A percentile compares a stretch with the other conserved stretches of the same genome.
These are phyloP conservation scores for Alternaria brassicicola DNA, from an alignment of 2,329 filamentous ascomycete genomes.

Conservation along the genomic window DNA sequence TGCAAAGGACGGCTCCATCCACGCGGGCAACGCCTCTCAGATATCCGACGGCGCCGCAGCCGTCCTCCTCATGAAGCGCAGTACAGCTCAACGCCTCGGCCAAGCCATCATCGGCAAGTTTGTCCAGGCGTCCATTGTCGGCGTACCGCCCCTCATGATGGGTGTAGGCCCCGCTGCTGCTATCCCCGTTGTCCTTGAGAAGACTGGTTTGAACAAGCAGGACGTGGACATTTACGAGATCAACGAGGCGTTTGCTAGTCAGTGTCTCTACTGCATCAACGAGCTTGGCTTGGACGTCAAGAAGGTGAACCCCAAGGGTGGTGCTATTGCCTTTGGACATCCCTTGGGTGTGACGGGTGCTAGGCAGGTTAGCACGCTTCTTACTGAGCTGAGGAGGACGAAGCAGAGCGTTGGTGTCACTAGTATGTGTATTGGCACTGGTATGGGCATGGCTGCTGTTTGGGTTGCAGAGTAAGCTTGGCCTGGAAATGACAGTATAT, in stretches of 20 bases:
- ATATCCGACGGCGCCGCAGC: conserved; percentile 94
- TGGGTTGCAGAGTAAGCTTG: conserved; percentile 86
- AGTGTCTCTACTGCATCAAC: conserved; percentile 92
- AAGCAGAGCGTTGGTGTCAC: conserved; percentile 87
- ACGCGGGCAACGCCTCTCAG: conserved; percentile 94
- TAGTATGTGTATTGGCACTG: conserved; percentile 95
- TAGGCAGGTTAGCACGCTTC: conserved; percentile 87
- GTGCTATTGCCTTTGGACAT: conserved; percentile 94
- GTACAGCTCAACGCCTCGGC: conserved; percentile 83
- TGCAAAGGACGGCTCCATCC: conserved; percentile 88
- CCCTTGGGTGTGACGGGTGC: conserved; percentile 94
- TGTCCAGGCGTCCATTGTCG: conserved; percentile 82
- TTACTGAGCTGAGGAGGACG: conserved; percentile 87
- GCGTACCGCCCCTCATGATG: conserved; percentile 93
- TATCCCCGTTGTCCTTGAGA: conserved; percentile 88
- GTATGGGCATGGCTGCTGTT: conserved; percentile 94
- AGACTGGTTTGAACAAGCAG: conserved; percentile 79
- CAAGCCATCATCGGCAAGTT: conserved; percentile 93
- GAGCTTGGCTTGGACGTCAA: conserved; percentile 80
- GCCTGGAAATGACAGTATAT: not conserved
- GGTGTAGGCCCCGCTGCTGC: conserved; percentile 94
- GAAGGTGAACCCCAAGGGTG: conserved; percentile 97
- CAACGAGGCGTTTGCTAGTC: conserved; percentile 97
- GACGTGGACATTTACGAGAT: conserved; percentile 98
- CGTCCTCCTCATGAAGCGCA: conserved; percentile 93